Conservation (phyloP, 1,284 basidiomycete species). For the Ustilago tritici region DNA sequence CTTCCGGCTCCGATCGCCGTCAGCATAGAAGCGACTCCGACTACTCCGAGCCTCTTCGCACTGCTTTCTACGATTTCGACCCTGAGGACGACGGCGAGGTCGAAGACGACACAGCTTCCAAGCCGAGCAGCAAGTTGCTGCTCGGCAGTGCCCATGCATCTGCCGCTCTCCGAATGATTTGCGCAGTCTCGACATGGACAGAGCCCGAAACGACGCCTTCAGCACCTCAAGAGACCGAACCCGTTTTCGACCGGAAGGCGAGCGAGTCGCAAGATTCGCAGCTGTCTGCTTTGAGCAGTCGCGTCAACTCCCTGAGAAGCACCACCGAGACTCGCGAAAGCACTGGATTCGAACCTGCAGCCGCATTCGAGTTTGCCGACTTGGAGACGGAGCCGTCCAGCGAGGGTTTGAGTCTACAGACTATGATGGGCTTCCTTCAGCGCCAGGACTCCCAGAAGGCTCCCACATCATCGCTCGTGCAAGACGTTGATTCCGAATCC, state of each 20-base stretch:
- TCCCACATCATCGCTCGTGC: background rate
- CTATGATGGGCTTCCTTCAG: constrained; percentile 48
- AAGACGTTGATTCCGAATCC: background rate
- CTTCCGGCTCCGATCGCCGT: constrained; percentile 1
- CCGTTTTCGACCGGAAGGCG: constrained; percentile 12
- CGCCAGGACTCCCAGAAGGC: constrained; percentile 20
- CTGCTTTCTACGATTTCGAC: constrained; percentile 40
- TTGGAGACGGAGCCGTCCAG: constrained; percentile 17
- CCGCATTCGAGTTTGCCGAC: constrained; percentile 37
- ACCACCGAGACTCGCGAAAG: constrained; percentile 12
- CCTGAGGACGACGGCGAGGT: constrained; percentile 8
- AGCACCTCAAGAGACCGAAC: background rate
- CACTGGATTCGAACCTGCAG: constrained; percentile 13
- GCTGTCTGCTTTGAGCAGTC: constrained; percentile 20
- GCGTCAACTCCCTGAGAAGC: constrained; percentile 12
- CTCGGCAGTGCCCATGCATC: background rate
- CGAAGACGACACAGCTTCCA: background rate
- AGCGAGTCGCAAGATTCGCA: constrained; percentile 12
- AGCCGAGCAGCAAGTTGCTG: constrained; percentile 7
- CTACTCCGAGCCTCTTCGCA: constrained; percentile 29
- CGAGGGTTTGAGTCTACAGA: constrained; percentile 39
- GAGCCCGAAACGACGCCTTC: background rate
- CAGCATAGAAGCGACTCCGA: constrained; percentile 9
- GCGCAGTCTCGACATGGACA: background rate
- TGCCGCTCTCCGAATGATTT: background rate